Percentiles rank a stretch among this genome's conserved stretches.
Evolutionary conservation across 2,329 filamentous ascomycete species (phyloP).

Genomic region (Phyllosticta paracitricarpa): DNA sequence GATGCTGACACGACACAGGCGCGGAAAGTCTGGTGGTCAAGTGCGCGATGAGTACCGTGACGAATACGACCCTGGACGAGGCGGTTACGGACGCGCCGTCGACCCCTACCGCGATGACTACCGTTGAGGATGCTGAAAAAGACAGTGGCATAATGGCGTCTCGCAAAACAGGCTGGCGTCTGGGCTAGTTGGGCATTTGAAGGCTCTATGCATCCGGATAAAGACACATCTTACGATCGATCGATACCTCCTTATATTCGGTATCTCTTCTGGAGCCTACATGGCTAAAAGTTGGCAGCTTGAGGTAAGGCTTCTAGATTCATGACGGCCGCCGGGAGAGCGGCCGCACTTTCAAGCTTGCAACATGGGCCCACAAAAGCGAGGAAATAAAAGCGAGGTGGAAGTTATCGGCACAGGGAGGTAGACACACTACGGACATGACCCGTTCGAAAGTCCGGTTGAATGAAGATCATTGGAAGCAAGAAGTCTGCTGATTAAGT

Average conservation of each 20-base stretch:
- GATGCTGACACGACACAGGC: slow-evolving; percentile 30
- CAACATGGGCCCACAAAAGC: background rate
- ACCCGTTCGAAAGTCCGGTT: background rate
- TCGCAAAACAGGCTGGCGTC: background rate
- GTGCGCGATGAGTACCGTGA: slow-evolving; percentile 96
- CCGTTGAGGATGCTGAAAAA: background rate
- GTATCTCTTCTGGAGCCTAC: background rate
- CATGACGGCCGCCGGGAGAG: background rate
- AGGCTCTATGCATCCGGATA: background rate
- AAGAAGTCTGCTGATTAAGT: background rate
- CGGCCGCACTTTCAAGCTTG: background rate
- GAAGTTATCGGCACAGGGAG: background rate
- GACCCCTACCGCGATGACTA: slow-evolving; percentile 19
- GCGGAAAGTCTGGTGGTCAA: slow-evolving; percentile 91
- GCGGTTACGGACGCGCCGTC: slow-evolving; percentile 74
- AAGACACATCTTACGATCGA: background rate
- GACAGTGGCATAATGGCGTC: background rate
- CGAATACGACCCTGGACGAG: slow-evolving; percentile 90
- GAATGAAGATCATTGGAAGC: background rate
- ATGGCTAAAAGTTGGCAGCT: background rate
- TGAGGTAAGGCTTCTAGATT: background rate
- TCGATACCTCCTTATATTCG: background rate
- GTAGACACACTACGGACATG: background rate
- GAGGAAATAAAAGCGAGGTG: background rate
- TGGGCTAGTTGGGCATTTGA: background rate